Base-by-base conservation (phyloP, 108 stramenopile genomes). In the Nitzschia putrida region DNA sequence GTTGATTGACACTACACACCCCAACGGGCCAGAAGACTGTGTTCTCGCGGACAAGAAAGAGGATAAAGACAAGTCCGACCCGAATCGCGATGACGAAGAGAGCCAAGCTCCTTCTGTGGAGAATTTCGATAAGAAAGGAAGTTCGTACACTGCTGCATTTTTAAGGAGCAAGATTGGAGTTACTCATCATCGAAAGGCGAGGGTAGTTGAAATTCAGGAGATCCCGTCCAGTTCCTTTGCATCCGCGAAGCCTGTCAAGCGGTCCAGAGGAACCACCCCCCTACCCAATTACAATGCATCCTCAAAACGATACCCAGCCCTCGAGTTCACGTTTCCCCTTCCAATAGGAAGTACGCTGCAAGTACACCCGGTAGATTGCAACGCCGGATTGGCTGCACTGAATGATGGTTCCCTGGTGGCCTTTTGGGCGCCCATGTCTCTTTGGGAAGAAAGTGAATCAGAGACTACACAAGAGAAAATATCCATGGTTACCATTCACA, bases 1-100 rank as follows among this genome's bases (percentile, higher is more conserved):
- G 10, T 50, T 87, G 14, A 81, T 85, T 29, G 91, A 93, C 73
- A 88, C 86, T 37, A 78, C 87, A 23, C 90, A 91, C 73, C 87
- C 90, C 8, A 63, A 74, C 39, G 85, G 85, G 20, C 74, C 79
- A 0, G 73, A 72, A 53, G 81, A 82, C 57, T 79, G 79, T 52
- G 61, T 69, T 45, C 13, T 57, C 14, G 63, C n/a, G 12, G 69
- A 21, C 41, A 60, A 60, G 42, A 42, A 73, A 53, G 57, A 55
- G 3, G 53, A 68, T 2, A 64, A 59, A 26, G 53, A 74, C 21
- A 68, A 76, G 55, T 37, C 11, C 34, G 61, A 63, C 9, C 23
- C 44, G 42, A 57, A 72, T 14, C 64, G 39, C 11, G 73, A 66
- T 13, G 69, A 72, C 1, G 74, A 75, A 18, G 38, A 67, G 18